phyloP scores from a whole-genome alignment of 192 early-diverging fungal species.

The Linnemannia elongata region DNA sequence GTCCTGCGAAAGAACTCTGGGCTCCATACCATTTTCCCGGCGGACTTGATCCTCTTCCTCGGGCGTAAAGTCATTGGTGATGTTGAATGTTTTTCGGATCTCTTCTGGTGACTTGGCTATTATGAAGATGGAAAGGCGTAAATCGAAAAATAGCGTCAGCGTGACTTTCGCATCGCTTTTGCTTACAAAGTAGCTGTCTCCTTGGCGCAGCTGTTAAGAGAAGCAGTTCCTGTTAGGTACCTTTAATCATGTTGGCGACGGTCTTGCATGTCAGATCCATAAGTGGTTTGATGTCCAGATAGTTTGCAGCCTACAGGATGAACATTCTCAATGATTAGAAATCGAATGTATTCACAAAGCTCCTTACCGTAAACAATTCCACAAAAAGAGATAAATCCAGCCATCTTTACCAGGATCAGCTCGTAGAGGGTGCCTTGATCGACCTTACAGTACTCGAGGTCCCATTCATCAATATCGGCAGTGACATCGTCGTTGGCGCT shows the following conservation, averaged over 20 bases:
- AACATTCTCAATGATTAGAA: not conserved
- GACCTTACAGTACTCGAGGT: conserved; percentile 90
- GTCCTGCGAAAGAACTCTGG: too few relatives aligned
- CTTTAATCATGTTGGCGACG: conserved; percentile 98
- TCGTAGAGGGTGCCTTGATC: conserved; percentile 97
- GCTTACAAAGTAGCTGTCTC: not conserved
- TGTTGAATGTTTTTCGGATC: conserved; percentile 97
- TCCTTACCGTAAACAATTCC: not conserved
- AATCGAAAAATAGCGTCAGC: not conserved
- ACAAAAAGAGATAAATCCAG: not conserved
- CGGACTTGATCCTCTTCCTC: conserved; percentile 96
- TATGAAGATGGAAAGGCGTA: not conserved
- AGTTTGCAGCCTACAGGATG: conserved; percentile 75
- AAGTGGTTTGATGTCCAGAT: conserved; percentile 96
- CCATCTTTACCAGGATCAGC: conserved; percentile 75
- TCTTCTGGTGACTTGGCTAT: conserved; percentile 86
- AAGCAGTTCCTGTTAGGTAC: conserved; percentile 31
- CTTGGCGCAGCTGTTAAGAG: not conserved
- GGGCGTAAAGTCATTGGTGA: conserved; percentile 94
- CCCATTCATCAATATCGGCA: conserved; percentile 90
- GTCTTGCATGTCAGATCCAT: conserved; percentile 98
- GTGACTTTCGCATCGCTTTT: too few relatives aligned
- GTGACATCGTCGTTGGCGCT: conserved; percentile 74
- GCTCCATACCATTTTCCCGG: conserved; percentile 74
- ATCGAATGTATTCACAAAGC: not conserved